Base-by-base conservation (phyloP, 2,329 filamentous ascomycete genomes). In the Verticillium dahliae region DNA sequence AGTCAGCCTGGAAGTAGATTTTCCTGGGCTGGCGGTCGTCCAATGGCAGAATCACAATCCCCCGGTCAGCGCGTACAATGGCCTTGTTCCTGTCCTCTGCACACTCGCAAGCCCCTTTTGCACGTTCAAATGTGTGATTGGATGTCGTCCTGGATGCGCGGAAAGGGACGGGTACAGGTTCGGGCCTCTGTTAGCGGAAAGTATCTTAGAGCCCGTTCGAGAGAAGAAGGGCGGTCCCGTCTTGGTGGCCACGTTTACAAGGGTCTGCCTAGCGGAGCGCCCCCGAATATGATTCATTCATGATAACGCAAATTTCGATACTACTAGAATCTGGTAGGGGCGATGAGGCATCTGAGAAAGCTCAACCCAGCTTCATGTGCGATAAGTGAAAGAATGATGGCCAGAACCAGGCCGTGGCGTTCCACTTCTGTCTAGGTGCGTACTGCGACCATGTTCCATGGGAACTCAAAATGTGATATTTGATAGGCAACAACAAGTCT, bases 1-100 rank as follows among this genome's bases (percentile, higher is more conserved):
- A 68, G 69, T 60, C 60, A 57, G 58, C 38, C 60, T 57, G 35
- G 35, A 63, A 45, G 45, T 18, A n/a, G 45, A 50, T 50, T 50
- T 27, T 9, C 9, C 45, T 22, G 9, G n/a, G n/a, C 22, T 5
- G n/a, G 7, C 45, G n/a, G n/a, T 50, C 7, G n/a, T 10, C 45
- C 45, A 50, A 50, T 50, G 18, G 18, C 18, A 50, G 18, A 13
- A 9, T 11, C 45, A 11, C 18, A 65, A 45, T 56, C 58, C 58
- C 58, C 60, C 58, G 60, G 60, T 54, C 41, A 39, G 34, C 22
- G 22, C 62, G 52, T 64, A 64, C 64, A 41, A 45, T 54, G 37
- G 22, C 15, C 11, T 35, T 38, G 41, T 45, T 58, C 18, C 2
- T 34, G 13, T 13, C 2, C 9, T 39, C 38, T 45, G 56, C 56